Evolutionary conservation across 2,329 filamentous ascomycete genomes (phyloP).

Genomic region (Venturia carpophila): DNA sequence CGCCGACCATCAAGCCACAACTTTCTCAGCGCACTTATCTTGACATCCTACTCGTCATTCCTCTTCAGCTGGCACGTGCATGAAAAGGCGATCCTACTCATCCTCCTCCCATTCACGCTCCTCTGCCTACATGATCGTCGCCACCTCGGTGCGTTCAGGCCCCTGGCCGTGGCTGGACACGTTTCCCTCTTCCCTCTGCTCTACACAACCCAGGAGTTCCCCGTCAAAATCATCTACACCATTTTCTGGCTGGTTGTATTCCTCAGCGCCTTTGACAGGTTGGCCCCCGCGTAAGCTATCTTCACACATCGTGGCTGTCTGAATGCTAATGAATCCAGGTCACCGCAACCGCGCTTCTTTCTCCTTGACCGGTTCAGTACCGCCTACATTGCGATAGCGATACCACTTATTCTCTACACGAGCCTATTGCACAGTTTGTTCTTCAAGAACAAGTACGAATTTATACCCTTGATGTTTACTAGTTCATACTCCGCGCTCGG

Average conservation of each 20-base stretch:
- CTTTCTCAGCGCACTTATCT: constrained; percentile 80
- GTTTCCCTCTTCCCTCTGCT: constrained; percentile 91
- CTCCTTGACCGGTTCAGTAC: constrained; percentile 85
- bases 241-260: constrained; percentile 86
- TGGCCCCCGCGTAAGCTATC: constrained; percentile 62
- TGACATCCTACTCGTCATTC: constrained; percentile 94
- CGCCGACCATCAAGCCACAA: constrained; percentile 72
- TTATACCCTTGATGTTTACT: constrained; percentile 92
- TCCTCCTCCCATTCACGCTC: constrained; percentile 91
- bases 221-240: constrained; percentile 88
- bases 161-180: constrained; percentile 85
- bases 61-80: constrained; percentile 98
- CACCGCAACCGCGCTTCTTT: constrained; percentile 72
- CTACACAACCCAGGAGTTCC: constrained; percentile 87
- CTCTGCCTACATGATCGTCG: constrained; percentile 84
- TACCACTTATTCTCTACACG: constrained; percentile 83
- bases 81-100: constrained; percentile 89
- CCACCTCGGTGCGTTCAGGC: constrained; percentile 84
- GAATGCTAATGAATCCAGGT: constrained; percentile 33
- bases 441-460: constrained; percentile 78
- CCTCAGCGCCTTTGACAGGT: constrained; percentile 73
- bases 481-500: constrained; percentile 90
- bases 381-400: constrained; percentile 80
- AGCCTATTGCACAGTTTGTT: constrained; percentile 75
- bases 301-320: not conserved